Base-by-base conservation (phyloP, 2,329 filamentous ascomycete species). In the Coleophoma eucalyptorum region DNA sequence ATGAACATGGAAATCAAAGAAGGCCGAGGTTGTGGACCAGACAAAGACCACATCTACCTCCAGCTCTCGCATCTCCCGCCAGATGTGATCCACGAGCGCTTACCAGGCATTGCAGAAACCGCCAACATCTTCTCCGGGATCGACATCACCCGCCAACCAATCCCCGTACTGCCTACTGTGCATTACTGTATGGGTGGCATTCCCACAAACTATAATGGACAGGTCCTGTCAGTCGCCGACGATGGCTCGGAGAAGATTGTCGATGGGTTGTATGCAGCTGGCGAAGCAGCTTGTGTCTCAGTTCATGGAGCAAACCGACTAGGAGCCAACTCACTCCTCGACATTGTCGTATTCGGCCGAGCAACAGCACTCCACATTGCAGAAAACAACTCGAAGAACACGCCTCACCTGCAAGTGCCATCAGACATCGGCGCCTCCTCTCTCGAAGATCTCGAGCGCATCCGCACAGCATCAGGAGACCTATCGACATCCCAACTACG, bases 171-270 rank as follows among this genome's bases (percentile, higher is more conserved):
- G 4, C 75, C 75, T 0, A 78, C 75, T 1, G 75, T 78, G 3
- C 75, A 77, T 56, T 77, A 77, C 55, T 75, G 72, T 54, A 77
- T 77, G 74, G 74, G 74, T 18, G 74, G 74, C 20, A 72, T 76
- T 12, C 73, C 74, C 7, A 77, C 74, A 3, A 76, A 77, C 46
- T 76, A 69, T 54, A 72, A 72, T 40, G 74, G 74, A 16, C 69
- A 77, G 52, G 73, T 76, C 10, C 57, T 77, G 3, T 66, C 70
- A 44, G 64, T 76, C 46, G 62, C 65, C 20, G 55, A 55, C 34
- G 64, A 67, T 0, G 69, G 70, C 2, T 59, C 65, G 8, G 73
- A 76, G 37, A 65, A 64, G 32, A 57, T 69, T 8, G 73, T 77
- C 1, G 64, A 71, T 37, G 74, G 73, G 1, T 58, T 77, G 11